A percentile compares a stretch with the other conserved stretches of the same genome.
phyloP scores from a whole-genome alignment of 371 early-diverging fungal genomes.

The Rhizomucor pusillus region DNA sequence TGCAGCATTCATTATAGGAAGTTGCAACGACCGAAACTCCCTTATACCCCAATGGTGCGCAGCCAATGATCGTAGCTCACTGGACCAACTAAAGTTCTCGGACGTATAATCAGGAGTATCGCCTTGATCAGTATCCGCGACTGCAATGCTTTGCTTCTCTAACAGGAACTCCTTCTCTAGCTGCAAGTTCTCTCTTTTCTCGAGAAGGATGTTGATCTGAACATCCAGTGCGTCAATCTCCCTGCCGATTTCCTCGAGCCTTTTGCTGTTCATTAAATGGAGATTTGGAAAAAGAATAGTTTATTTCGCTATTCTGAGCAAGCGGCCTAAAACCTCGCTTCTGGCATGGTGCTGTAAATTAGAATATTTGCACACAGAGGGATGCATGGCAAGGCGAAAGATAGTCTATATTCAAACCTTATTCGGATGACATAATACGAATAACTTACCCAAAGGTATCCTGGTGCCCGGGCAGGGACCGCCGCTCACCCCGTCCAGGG shows the following conservation, averaged over 20 bases:
- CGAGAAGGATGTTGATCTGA: conserved; percentile 12
- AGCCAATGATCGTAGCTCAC: conserved; percentile 29
- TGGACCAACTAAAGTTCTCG: conserved; percentile 54
- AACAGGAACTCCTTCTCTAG: conserved; percentile 1
- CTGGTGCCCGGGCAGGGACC: too few species aligned
- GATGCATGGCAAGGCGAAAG: too few species aligned
- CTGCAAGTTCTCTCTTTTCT: conserved; percentile 5
- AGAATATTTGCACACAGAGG: too few species aligned
- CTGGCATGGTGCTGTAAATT: too few species aligned
- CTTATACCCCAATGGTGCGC: conserved; percentile 47
- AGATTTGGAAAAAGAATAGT: not conserved
- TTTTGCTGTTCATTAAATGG: not conserved
- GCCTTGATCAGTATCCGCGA: not conserved
- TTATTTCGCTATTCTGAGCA: too few species aligned
- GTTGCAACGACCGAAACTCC: conserved; percentile 69
- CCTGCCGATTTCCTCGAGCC: conserved; percentile 11
- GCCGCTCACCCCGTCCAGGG: too few species aligned
- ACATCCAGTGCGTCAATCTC: conserved; percentile 22
- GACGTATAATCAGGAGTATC: conserved; percentile 22
- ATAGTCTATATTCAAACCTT: too few species aligned
- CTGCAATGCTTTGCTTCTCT: not conserved
- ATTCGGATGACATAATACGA: too few species aligned
- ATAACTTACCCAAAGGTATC: too few species aligned
- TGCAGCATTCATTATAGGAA: conserved; percentile 74
- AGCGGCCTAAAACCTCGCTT: too few species aligned